Percentiles rank a stretch among this genome's conserved stretches.
phyloP scores from a whole-genome alignment of 2,329 filamentous ascomycete species.

The Epichloe gansuensis region DNA sequence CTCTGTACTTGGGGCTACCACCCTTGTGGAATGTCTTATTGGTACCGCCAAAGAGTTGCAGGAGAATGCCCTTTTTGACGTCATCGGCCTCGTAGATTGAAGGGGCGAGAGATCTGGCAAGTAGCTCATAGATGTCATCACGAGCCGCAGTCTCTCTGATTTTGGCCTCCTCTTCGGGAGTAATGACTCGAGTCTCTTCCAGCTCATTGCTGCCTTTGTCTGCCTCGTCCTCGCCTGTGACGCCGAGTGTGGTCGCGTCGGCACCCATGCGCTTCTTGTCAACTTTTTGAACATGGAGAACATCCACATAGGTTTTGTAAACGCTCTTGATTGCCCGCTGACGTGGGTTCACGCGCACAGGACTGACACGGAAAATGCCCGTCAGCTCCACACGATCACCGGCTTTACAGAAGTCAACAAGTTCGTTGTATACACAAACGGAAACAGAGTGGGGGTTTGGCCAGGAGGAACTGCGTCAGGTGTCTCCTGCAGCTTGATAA shows the following conservation, averaged over 20 bases:
- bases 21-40: conserved; percentile 98
- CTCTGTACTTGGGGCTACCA: conserved; percentile 87
- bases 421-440: conserved; percentile 88
- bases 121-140: conserved; percentile 82
- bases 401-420: conserved; percentile 96
- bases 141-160: conserved; percentile 72
- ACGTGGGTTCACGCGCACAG: conserved; percentile 85
- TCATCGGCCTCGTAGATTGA: conserved; percentile 98
- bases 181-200: conserved; percentile 74
- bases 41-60: conserved; percentile 92
- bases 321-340: conserved; percentile 88
- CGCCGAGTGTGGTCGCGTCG: conserved; percentile 76
- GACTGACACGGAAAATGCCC: conserved; percentile 90
- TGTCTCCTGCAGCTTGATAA: conserved; percentile 97
- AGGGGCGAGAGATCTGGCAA: conserved; percentile 81
- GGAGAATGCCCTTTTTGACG: conserved; percentile 93
- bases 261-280: conserved; percentile 91
- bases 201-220: conserved; percentile 59
- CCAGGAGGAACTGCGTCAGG: conserved; percentile 90
- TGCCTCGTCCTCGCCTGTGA: conserved; percentile 57
- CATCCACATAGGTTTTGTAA: conserved; percentile 97
- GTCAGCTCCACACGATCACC: conserved; percentile 94
- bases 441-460: conserved; percentile 94
- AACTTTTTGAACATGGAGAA: conserved; percentile 89
- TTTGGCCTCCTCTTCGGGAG: conserved; percentile 75